Conservation (phyloP, 441 rosid genomes). For the Bruguiera hainesii region DNA sequence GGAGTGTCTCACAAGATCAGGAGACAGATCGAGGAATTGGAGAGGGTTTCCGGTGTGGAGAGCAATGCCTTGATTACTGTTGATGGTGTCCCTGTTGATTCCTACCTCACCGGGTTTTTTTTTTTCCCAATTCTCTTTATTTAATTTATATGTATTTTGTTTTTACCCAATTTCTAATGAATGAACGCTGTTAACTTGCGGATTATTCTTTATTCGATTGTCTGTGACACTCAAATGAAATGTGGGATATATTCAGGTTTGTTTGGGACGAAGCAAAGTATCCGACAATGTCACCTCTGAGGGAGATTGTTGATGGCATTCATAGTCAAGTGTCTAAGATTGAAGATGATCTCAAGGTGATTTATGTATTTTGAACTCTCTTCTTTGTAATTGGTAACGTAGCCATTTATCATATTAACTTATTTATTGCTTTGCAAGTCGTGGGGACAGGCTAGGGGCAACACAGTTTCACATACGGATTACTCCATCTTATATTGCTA, state of each 20-base stretch:
- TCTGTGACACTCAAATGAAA: neutral
- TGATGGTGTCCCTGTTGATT: constrained; percentile 95
- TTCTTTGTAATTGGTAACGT: neutral
- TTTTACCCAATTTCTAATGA: too few species aligned
- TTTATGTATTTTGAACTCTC: neutral
- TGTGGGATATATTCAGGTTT: constrained; percentile 16
- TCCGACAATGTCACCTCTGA: constrained; percentile 88
- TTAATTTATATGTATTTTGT: too few species aligned
- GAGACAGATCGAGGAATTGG: constrained; percentile 97
- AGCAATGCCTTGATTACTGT: constrained; percentile 79
- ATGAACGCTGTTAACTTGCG: too few species aligned
- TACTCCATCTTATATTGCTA: too few species aligned
- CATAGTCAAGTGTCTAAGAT: constrained; percentile 82
- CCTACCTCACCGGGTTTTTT: constrained; percentile 84
- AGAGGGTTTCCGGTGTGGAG: constrained; percentile 80
- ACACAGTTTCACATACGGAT: too few species aligned
- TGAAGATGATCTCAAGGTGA: constrained; percentile 99
- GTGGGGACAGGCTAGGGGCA: neutral
- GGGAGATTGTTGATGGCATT: constrained; percentile 78
- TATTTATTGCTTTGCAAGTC: neutral
- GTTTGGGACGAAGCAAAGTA: constrained; percentile 75
- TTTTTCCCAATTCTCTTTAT: neutral
- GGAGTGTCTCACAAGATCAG: constrained; percentile 94
- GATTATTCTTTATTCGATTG: too few species aligned
- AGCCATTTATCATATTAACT: too few species aligned